These are phyloP conservation scores for Pseudogymnoascus sp. DNA, from an alignment of 2,329 filamentous ascomycete species.

Conservation along the genomic window DNA sequence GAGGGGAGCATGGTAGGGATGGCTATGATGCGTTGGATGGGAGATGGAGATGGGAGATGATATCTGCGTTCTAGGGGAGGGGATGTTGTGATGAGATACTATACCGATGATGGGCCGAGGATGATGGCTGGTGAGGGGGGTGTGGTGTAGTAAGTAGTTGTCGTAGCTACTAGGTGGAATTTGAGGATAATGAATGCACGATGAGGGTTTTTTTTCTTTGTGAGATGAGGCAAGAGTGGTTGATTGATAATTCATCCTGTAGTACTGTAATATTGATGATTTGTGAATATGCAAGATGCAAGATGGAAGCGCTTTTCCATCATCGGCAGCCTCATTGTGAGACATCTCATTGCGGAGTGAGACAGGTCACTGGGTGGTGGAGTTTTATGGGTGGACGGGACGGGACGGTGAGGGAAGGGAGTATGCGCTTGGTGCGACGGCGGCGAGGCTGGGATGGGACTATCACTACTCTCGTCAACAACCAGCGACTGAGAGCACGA, in stretches of 20 bases:
- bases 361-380: background rate
- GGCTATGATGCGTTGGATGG: background rate
- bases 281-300: background rate
- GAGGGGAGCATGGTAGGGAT: background rate
- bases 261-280: background rate
- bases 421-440: background rate
- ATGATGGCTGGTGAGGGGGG: background rate
- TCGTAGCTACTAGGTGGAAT: background rate
- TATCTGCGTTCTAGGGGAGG: background rate
- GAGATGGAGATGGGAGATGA: background rate
- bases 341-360: background rate
- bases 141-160: background rate
- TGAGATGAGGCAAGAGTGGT: background rate
- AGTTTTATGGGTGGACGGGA: background rate
- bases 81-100: background rate
- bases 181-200: slow-evolving; percentile 2
- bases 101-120: background rate
- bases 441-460: background rate
- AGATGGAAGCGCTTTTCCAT: background rate
- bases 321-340: background rate
- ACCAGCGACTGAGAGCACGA: background rate
- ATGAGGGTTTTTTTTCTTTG: background rate
- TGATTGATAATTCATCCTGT: background rate
- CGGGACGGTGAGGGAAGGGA: background rate
- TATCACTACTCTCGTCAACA: background rate